Percentiles rank a stretch among this genome's conserved stretches.
These are phyloP conservation scores for Cordyceps cateniannulata DNA, from an alignment of 2,329 filamentous ascomycete species.

Conservation along the genomic window DNA sequence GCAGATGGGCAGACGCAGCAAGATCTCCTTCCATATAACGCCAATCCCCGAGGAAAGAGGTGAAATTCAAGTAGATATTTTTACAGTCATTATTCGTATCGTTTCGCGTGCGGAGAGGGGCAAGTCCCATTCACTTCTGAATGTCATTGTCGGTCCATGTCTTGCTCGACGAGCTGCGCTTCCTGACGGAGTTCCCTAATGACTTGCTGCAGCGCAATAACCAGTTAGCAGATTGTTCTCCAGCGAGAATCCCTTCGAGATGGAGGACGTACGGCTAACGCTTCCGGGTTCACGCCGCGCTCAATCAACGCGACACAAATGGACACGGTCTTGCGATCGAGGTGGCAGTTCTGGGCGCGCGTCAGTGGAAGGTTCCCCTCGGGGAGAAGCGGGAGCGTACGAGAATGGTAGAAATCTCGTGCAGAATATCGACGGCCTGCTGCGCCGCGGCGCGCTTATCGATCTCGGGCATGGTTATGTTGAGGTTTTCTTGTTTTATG, in stretches of 20 bases:
- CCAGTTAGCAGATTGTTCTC: neutral
- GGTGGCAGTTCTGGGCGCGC: slow-evolving; percentile 70
- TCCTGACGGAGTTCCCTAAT: slow-evolving; percentile 55
- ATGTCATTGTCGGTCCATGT: slow-evolving; percentile 25
- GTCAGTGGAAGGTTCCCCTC: neutral
- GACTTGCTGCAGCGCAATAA: slow-evolving; percentile 38
- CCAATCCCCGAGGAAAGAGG: neutral
- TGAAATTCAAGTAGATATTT: neutral
- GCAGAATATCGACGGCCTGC: slow-evolving; percentile 75
- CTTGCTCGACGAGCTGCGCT: slow-evolving; percentile 42
- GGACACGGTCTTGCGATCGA: slow-evolving; percentile 84
- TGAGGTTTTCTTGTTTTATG: neutral
- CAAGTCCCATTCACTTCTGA: neutral
- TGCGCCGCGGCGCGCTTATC: slow-evolving; percentile 72
- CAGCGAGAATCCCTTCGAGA: neutral
- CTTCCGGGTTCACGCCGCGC: slow-evolving; percentile 94
- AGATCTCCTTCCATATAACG: neutral
- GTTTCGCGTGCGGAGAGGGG: neutral
- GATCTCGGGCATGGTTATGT: slow-evolving; percentile 40
- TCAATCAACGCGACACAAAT: slow-evolving; percentile 97
- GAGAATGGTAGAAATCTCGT: slow-evolving; percentile 82
- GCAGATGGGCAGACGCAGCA: no score
- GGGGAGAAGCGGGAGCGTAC: slow-evolving; percentile 42
- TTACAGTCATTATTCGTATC: neutral
- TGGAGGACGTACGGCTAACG: slow-evolving; percentile 65